Percentiles rank a stretch among this genome's conserved stretches.
These are phyloP conservation scores for Brasilioporus rufonigricans DNA, from an alignment of 768 basidiomycete genomes.

Conservation along the genomic window DNA sequence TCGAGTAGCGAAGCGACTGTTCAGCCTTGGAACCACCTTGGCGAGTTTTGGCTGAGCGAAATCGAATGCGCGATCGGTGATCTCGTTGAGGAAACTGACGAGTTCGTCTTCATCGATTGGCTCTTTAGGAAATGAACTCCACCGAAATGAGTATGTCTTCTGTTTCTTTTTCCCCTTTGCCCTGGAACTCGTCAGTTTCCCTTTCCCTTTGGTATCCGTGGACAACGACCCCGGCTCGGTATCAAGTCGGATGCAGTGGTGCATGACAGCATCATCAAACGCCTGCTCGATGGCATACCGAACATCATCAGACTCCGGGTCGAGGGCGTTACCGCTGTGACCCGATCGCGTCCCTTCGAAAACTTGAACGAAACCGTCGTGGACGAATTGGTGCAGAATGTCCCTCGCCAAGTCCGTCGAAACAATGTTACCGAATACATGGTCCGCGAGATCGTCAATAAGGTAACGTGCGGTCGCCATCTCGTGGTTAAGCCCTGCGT, in stretches of 20 bases:
- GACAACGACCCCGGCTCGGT: background rate
- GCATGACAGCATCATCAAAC: background rate
- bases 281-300: background rate
- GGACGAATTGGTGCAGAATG: background rate
- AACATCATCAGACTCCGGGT: background rate
- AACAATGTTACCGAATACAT: background rate
- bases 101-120: slow-evolving; percentile 4
- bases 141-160: slow-evolving; percentile 4
- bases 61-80: slow-evolving; percentile 3
- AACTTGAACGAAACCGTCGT: background rate
- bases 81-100: slow-evolving; percentile 2
- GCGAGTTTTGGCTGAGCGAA: background rate
- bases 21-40: background rate
- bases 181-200: background rate
- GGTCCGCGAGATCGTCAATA: slow-evolving; percentile 14
- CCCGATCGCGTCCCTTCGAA: background rate
- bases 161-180: background rate
- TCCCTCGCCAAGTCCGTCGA: slow-evolving; percentile 1
- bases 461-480: slow-evolving; percentile 7
- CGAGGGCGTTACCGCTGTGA: background rate
- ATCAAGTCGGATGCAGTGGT: background rate
- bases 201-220: background rate
- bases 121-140: slow-evolving; percentile 3
- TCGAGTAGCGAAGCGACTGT: background rate
- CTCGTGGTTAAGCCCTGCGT: slow-evolving; percentile 2